A percentile compares a stretch with the other conserved stretches of the same genome.
phyloP scores from a whole-genome alignment of 208 protist species.

The Baffinella frigidus region DNA sequence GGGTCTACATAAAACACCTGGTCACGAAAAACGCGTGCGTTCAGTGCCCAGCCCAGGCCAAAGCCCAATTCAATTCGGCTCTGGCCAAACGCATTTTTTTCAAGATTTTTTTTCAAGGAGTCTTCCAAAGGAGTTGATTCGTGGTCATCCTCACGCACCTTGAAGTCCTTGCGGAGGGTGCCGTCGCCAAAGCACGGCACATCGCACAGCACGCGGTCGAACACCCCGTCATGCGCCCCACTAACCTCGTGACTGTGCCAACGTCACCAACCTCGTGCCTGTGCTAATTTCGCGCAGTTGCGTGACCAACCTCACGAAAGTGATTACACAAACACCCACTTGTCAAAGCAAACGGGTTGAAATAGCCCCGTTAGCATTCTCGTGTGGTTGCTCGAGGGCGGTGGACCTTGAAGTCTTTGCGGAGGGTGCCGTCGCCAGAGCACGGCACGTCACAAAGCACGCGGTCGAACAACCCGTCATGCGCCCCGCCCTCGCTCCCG shows the following conservation, averaged over 20 bases:
- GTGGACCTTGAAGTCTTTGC: background rate
- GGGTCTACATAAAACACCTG: background rate
- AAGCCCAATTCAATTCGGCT: background rate
- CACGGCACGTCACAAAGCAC: conserved; percentile 57
- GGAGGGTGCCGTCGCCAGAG: background rate
- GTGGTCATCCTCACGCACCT: no score
- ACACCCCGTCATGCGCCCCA: background rate
- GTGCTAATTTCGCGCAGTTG: no score
- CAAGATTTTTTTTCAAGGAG: no score
- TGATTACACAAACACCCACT: no score
- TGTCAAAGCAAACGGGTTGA: no score
- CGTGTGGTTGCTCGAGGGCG: background rate
- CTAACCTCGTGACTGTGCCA: no score
- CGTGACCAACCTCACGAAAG: no score
- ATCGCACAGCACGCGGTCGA: conserved; percentile 68
- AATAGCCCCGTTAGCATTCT: no score
- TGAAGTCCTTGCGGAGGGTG: background rate
- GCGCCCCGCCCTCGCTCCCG: background rate
- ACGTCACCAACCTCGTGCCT: no score
- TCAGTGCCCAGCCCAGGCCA: background rate
- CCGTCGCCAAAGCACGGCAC: conserved; percentile 63
- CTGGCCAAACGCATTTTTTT: background rate
- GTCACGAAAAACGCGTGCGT: background rate
- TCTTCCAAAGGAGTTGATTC: no score
- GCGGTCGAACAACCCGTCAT: conserved; percentile 51